Base-by-base conservation (phyloP, 148 eudicot species). In the Arbutus unedo region DNA sequence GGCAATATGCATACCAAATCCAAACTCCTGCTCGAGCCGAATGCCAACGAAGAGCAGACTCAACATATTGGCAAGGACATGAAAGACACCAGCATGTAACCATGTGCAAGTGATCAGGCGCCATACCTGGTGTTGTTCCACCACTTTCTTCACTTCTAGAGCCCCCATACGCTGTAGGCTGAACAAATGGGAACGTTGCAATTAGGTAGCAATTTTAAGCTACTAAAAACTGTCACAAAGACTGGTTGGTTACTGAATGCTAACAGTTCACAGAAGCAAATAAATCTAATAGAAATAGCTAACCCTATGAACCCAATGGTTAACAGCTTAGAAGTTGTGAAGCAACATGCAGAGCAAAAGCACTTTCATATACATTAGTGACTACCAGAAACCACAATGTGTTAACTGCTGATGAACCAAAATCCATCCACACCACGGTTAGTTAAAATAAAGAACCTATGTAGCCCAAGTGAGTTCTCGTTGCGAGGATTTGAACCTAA, bases 21-120 rank as follows among this genome's bases (percentile, higher is more conserved):
- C 98, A 82, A 95, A 95, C 86, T 95, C 96, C 83, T 90, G 89
- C 87, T 95, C 98, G 19, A 93, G 93, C 6, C 93, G 94, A 85
- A 94, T 71, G 81, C 98, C 98, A 78, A 95, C 90, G 73, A 93
- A 90, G 5, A 91, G 49, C 49, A 95, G 89, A 85, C 96, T 90
- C 68, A 94, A 66, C 98, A 95, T 95, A 72, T 95, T 95, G 57
- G 95, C 93, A 15, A 91, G 85, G 16, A 95, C n/a, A 67, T 95
- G 98, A 25, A 92, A 78, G 21, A 91, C 90, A 3, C 98, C 98
- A 25, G 98, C 98, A 88, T 95, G 98, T 81, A 95, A 83, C 98
- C 98, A 94, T 81, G 89, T 90, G 78, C 97, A 91, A 68, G 93
- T 78, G 25, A 86, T 51, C 73, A 95, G 56, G 77, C 98, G 87